A percentile compares a stretch with the other conserved stretches of the same genome.
phyloP scores from a whole-genome alignment of 169 alveolate genomes.

The Eimeria maxima region DNA sequence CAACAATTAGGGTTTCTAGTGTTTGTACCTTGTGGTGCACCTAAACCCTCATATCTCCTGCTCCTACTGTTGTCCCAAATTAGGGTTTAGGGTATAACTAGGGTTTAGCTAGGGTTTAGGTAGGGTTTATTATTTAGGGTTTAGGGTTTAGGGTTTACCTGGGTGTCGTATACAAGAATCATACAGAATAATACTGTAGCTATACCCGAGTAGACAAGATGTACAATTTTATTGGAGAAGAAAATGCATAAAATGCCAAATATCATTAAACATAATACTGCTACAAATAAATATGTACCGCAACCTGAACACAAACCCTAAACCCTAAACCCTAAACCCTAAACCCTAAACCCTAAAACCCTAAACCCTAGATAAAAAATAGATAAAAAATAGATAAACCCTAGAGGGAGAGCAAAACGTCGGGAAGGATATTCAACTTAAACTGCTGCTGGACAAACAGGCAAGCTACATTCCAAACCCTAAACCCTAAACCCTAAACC shows the following conservation, averaged over 20 bases:
- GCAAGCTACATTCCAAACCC: too few species aligned
- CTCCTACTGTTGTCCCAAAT: too few species aligned
- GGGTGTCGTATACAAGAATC: constrained; percentile 93
- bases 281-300: constrained; percentile 82
- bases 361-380: not conserved
- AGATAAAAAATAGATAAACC: too few species aligned
- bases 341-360: constrained; percentile 18
- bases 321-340: constrained; percentile 17
- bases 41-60: too few species aligned
- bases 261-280: constrained; percentile 57
- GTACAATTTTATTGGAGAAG: not conserved
- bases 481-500: constrained; percentile 30
- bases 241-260: constrained; percentile 75
- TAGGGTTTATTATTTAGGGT: not conserved
- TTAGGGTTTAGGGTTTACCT: constrained; percentile 85
- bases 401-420: too few species aligned
- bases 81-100: constrained; percentile 5
- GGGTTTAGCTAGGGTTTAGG: constrained; percentile 6
- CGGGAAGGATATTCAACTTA: too few species aligned
- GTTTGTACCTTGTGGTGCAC: too few species aligned
- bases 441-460: too few species aligned
- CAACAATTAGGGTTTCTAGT: too few species aligned
- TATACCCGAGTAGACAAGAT: constrained; percentile 76
- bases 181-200: constrained; percentile 92
- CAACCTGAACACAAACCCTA: constrained; percentile 79